These are phyloP conservation scores for Trichoderma polysporum DNA, from an alignment of 2,329 filamentous ascomycete species.

Conservation along the genomic window DNA sequence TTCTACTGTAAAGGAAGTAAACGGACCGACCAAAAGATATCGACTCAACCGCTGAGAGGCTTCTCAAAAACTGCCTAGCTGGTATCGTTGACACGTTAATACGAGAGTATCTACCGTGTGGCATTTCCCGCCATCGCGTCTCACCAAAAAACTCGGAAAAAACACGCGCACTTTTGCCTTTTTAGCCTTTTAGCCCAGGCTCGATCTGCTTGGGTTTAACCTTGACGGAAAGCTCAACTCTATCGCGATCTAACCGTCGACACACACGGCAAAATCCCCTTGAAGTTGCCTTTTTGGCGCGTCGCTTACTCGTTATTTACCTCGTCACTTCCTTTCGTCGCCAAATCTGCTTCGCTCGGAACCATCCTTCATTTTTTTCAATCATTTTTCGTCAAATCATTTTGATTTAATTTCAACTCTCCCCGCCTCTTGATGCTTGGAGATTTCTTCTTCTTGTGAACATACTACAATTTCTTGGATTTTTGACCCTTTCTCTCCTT, in stretches of 20 bases:
- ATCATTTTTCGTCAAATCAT: slow-evolving; percentile 7
- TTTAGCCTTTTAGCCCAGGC: neutral
- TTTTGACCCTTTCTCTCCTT: slow-evolving; percentile 20
- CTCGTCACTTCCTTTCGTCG: slow-evolving; percentile 16
- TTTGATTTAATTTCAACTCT: slow-evolving; percentile 10
- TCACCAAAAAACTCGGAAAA: neutral
- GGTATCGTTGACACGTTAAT: neutral
- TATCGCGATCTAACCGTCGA: neutral
- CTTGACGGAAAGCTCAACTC: slow-evolving; percentile 12
- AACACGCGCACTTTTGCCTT: neutral
- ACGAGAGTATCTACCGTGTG: neutral
- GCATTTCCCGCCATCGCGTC: neutral
- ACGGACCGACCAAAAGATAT: neutral
- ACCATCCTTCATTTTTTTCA: neutral
- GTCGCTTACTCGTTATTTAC: neutral
- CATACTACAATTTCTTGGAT: slow-evolving; percentile 25
- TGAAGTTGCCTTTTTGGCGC: neutral
- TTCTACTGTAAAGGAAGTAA: neutral
- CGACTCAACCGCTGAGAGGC: too few relatives aligned
- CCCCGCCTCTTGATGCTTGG: slow-evolving; percentile 2
- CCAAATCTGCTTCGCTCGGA: neutral
- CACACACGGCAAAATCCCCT: neutral
- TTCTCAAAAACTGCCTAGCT: neutral
- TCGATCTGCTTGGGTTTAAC: neutral
- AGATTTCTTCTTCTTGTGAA: slow-evolving; percentile 21